These are phyloP conservation scores for Misopates orontium DNA, from an alignment of 257 asterid genomes.

Conservation along the genomic window DNA sequence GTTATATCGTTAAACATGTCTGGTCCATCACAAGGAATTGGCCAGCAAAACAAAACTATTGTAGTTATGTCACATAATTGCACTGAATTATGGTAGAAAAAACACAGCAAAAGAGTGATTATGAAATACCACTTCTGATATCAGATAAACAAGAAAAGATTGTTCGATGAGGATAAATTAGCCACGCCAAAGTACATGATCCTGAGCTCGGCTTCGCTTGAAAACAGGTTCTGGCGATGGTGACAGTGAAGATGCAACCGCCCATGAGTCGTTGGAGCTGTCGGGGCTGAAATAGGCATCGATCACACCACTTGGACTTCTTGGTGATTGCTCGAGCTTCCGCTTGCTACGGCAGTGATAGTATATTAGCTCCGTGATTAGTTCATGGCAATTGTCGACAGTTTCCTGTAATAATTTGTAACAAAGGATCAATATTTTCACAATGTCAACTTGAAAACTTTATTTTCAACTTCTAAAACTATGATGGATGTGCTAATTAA, in stretches of 20 bases:
- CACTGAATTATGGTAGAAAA: conserved; percentile 38
- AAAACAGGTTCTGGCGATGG: conserved; percentile 44
- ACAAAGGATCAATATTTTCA: conserved; percentile 11
- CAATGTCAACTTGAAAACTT: background rate
- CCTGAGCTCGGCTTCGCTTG: conserved; percentile 47
- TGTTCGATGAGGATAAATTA: conserved; percentile 13
- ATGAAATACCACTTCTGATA: conserved; percentile 49
- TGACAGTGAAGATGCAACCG: conserved; percentile 34
- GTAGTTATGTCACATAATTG: conserved; percentile 41
- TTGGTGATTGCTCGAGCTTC: conserved; percentile 37
- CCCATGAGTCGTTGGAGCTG: conserved; percentile 55
- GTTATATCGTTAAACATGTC: conserved; percentile 33
- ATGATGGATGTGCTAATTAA: background rate
- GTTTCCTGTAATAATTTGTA: conserved; percentile 36
- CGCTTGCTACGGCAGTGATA: conserved; percentile 39
- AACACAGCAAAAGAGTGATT: conserved; percentile 41
- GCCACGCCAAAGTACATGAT: conserved; percentile 37
- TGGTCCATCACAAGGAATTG: conserved; percentile 45
- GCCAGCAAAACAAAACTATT: conserved; percentile 39
- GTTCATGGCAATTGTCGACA: conserved; percentile 40
- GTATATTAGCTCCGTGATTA: conserved; percentile 34
- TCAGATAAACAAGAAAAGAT: conserved; percentile 35
- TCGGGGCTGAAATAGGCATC: conserved; percentile 61
- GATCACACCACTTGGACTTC: conserved; percentile 62
- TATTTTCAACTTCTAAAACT: background rate